Base-by-base conservation (phyloP, 345 rosid genomes). In the Nasturtium officinale region DNA sequence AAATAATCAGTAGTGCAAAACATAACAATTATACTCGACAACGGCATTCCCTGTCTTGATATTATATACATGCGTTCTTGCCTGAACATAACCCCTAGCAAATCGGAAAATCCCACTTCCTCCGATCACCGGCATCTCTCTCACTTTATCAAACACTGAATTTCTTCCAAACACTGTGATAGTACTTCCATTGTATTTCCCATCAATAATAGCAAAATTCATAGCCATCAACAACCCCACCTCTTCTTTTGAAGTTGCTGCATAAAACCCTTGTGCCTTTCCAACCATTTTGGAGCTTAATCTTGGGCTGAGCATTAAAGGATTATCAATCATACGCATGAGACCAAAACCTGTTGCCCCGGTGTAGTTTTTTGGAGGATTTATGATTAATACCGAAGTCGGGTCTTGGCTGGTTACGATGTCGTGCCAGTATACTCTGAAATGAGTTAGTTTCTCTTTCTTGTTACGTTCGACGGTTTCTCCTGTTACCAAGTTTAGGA, bases 51-150 rank as follows among this genome's bases (percentile, higher is more conserved):
- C 79, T n/a, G 84, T 48, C 35, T 57, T 69, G 3, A 17, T 7
- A 73, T 87, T 59, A 23, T 84, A 71, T 5, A 10, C 54, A 68
- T 80, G 72, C 2, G 93, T 90, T 52, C 50, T 82, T 2, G 85
- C 87, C 62, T 85, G 65, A 73, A 80, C 92, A 83, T 87, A 90
- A 6, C 96, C 96, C 26, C 89, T 75, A 6, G 88, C 92, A 69
- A 88, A 85, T 65, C 94, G 80, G 83, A 90, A 83, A 20, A 87
- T 72, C 12, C 97, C 95, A 75, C 88, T 84, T 8, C 95, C 95
- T 30, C 89, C 86, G 33, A 88, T 69, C 79, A 90, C 85, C 5
- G 95, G 90, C 92, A 90, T 85, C 80, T 90, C 96, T 18, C 97
- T 82, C 67, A 82, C 81, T 65, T 67, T 70, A 2, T 79, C 61